Conservation (phyloP, 1,284 basidiomycete genomes). For the Tilletiaria anomala region DNA sequence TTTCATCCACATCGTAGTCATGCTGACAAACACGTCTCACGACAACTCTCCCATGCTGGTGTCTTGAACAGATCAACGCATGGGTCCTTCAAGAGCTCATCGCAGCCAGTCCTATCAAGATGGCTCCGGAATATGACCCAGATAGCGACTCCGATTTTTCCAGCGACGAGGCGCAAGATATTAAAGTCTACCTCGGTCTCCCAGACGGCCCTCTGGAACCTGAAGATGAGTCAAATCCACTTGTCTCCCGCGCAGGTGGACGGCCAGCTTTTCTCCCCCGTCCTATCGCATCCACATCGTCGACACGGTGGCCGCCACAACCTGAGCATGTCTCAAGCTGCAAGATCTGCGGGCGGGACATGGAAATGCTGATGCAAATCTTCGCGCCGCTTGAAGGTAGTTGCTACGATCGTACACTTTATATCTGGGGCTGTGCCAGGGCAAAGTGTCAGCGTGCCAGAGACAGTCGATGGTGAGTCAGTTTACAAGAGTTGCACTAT, state of each 20-base stretch:
- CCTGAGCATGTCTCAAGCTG: slow-evolving; percentile 14
- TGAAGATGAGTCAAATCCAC: slow-evolving; percentile 32
- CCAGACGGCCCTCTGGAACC: slow-evolving; percentile 28
- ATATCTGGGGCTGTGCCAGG: slow-evolving; percentile 36
- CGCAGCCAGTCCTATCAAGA: no score
- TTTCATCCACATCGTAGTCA: no score
- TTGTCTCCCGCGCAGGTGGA: slow-evolving; percentile 36
- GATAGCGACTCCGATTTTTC: neutral
- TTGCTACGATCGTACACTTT: slow-evolving; percentile 27
- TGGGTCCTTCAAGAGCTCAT: no score
- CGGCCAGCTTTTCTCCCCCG: neutral
- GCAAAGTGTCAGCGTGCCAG: slow-evolving; percentile 25
- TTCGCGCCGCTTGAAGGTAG: slow-evolving; percentile 37
- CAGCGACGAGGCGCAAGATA: neutral
- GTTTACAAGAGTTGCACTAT: neutral
- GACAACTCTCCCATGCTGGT: no score
- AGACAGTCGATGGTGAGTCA: slow-evolving; percentile 19
- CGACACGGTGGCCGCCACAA: slow-evolving; percentile 8
- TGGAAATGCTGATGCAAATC: slow-evolving; percentile 37
- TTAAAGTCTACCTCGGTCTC: slow-evolving; percentile 31
- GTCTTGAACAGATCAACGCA: no score
- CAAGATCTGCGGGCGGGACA: slow-evolving; percentile 20
- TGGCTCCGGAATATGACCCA: neutral
- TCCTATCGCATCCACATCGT: neutral
- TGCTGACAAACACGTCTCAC: no score